Percentiles rank a stretch among this genome's conserved stretches.
These are phyloP conservation scores for Lasiodiplodia citricola DNA, from an alignment of 2,329 filamentous ascomycete species.

Conservation along the genomic window DNA sequence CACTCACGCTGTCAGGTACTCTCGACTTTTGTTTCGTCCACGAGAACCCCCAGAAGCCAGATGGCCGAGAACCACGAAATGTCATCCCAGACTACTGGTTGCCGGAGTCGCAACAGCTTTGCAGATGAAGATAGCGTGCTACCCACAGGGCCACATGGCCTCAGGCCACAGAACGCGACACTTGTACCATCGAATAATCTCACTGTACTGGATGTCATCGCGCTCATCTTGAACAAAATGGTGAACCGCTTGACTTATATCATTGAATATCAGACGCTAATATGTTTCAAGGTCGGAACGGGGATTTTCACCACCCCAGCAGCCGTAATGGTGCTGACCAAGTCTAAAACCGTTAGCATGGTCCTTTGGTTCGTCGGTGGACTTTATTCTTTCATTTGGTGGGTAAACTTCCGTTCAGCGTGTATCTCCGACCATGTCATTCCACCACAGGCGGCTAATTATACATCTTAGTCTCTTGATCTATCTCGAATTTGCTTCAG, in stretches of 20 bases:
- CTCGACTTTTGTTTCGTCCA: too few relatives aligned
- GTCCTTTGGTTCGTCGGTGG: slow-evolving; percentile 58
- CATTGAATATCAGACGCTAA: too few relatives aligned
- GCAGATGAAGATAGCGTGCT: too few relatives aligned
- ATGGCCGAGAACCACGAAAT: too few relatives aligned
- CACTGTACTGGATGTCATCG: slow-evolving; percentile 25
- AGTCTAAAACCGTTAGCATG: slow-evolving; percentile 44
- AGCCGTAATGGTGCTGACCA: slow-evolving; percentile 50
- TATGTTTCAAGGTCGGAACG: slow-evolving; percentile 47
- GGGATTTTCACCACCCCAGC: slow-evolving; percentile 58
- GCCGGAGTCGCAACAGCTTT: too few relatives aligned
- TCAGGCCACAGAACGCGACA: too few relatives aligned
- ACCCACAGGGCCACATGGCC: too few relatives aligned
- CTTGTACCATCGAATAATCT: too few relatives aligned
- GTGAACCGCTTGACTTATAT: not conserved
- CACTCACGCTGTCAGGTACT: too few relatives aligned
- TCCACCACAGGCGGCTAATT: not conserved
- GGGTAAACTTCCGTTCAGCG: slow-evolving; percentile 23
- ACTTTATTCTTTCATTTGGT: slow-evolving; percentile 53
- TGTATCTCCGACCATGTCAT: too few relatives aligned
- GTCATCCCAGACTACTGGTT: too few relatives aligned
- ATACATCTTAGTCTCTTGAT: slow-evolving; percentile 37
- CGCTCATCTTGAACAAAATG: slow-evolving; percentile 30
- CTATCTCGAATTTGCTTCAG: slow-evolving; percentile 58
- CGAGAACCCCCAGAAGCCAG: too few relatives aligned